phyloP scores from a whole-genome alignment of 352 stramenopile genomes.

The Pythium apleroticum region DNA sequence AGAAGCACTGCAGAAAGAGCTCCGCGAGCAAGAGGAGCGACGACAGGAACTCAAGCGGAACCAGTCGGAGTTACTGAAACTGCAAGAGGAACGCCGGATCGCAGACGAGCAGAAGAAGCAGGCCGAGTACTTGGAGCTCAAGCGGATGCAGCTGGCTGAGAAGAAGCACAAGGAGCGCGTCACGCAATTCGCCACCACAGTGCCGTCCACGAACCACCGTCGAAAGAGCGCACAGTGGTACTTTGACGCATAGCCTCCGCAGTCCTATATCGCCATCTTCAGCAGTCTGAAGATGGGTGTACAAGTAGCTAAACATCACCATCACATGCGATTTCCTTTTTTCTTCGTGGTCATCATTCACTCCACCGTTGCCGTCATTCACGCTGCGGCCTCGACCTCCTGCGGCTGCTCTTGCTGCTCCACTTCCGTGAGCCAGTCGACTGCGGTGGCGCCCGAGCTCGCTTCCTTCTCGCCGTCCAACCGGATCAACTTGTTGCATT shows the following conservation, averaged over 20 bases:
- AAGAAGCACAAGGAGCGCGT: constrained; percentile 78
- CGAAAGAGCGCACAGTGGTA: constrained; percentile 83
- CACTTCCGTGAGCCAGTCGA: constrained; percentile 42
- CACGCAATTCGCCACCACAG: constrained; percentile 46
- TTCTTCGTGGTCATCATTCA: neutral
- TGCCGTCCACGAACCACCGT: constrained; percentile 55
- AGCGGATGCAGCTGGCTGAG: constrained; percentile 72
- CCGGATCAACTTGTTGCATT: constrained; percentile 79
- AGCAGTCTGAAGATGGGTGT: neutral
- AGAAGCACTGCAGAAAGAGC: constrained; percentile 74
- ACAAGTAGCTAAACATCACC: constrained; percentile 1
- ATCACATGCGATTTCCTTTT: neutral
- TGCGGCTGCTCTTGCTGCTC: constrained; percentile 18
- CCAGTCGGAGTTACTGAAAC: constrained; percentile 59
- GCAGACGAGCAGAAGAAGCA: constrained; percentile 64
- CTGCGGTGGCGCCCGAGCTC: constrained; percentile 18
- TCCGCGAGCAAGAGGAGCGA: constrained; percentile 72
- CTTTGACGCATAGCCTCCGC: constrained; percentile 61
- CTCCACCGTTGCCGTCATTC: neutral
- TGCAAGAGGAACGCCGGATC: constrained; percentile 51
- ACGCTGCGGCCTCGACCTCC: constrained; percentile 10
- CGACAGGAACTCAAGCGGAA: constrained; percentile 63
- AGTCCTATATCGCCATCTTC: neutral
- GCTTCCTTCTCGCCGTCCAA: constrained; percentile 49
- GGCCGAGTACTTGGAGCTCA: constrained; percentile 70